Evolutionary conservation across 2,329 filamentous ascomycete genomes (phyloP).

Genomic region (Xylaria sp.): DNA sequence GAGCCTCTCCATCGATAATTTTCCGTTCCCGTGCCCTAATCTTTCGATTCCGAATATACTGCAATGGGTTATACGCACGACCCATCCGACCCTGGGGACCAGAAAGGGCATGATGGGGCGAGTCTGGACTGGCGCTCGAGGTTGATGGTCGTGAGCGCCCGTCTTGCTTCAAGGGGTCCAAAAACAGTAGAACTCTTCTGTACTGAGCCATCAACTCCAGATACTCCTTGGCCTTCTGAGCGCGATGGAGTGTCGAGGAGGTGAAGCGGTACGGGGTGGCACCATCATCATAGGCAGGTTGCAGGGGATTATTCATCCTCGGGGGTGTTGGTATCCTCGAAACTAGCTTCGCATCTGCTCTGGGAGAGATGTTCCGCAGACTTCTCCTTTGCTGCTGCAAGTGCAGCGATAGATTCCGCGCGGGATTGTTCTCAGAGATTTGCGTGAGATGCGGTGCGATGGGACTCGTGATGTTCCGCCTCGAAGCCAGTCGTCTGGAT

Average conservation of each 20-base stretch:
- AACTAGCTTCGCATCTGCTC: constrained; percentile 40
- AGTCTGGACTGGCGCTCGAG: constrained; percentile 34
- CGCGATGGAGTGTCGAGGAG: constrained; percentile 71
- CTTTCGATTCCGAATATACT: constrained; percentile 87
- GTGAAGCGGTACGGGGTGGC: constrained; percentile 63
- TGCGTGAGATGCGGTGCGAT: constrained; percentile 48
- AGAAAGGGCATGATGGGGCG: constrained; percentile 28
- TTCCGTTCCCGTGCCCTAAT: constrained; percentile 73
- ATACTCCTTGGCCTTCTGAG: constrained; percentile 76
- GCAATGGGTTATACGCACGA: constrained; percentile 81
- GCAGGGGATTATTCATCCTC: constrained; percentile 42
- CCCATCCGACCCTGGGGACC: constrained; percentile 44
- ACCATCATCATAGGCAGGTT: constrained; percentile 45
- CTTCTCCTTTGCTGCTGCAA: constrained; percentile 64
- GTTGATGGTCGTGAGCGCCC: constrained; percentile 34
- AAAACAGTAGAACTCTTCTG: constrained; percentile 67
- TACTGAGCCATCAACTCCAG: constrained; percentile 85
- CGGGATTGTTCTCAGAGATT: constrained; percentile 47
- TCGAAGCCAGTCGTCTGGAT: constrained; percentile 61
- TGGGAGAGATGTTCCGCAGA: constrained; percentile 58
- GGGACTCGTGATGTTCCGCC: constrained; percentile 49
- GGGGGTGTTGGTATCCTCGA: constrained; percentile 39
- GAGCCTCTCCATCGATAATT: constrained; percentile 65
- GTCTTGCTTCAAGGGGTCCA: constrained; percentile 64
- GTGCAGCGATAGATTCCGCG: constrained; percentile 60